Base-by-base conservation (phyloP, 768 basidiomycete species). In the Amanita subjunquillea region DNA sequence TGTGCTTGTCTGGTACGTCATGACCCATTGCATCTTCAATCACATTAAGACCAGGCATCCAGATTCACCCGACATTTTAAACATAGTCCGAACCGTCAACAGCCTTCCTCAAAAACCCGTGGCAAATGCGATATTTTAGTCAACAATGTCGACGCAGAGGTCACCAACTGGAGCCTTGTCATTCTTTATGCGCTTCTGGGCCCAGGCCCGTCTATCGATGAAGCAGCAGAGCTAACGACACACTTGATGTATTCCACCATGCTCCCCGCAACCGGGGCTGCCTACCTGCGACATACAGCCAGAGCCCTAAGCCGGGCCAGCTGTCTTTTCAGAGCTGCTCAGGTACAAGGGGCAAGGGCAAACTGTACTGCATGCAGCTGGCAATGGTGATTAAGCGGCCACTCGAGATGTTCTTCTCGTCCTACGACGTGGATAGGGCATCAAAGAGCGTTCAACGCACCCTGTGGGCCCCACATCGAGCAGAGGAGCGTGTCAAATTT, bases 161-260 rank as follows among this genome's bases (percentile, higher is more conserved):
- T 64, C 22, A 58, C 59, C 17, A 58, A 57, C 30, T 57, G 57
- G 17, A 65, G 63, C 41, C 42, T 64, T 13, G 47, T 65, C 34
- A 53, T 63, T 6, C 55, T 69, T 5, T 61, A 60, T 49, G 60
- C 63, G 5, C 22, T 48, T 36, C 29, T 54, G 12, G 62, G 60
- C 9, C 60, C 71, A 2, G 71, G 69, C 6, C 69, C 69, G 7
- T 67, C 70, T 6, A 59, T 69, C 36, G 71, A 72, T 12, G 69
- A 73, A 62, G 67, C 69, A 4, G 72, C 69, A 9, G 72, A 73
- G 57, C 60, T 75, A 8, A 68, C 68, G 0, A 59, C 62, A 6
- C 73, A 73, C 54, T 58, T 73, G 23, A 72, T 73, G 69, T 75
- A 72, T 56, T 73, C 73, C 1, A 60, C 68, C 37, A 61, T 60